Evolutionary conservation across 208 protist species (phyloP).

Genomic region (Trypanosoma vivax): DNA sequence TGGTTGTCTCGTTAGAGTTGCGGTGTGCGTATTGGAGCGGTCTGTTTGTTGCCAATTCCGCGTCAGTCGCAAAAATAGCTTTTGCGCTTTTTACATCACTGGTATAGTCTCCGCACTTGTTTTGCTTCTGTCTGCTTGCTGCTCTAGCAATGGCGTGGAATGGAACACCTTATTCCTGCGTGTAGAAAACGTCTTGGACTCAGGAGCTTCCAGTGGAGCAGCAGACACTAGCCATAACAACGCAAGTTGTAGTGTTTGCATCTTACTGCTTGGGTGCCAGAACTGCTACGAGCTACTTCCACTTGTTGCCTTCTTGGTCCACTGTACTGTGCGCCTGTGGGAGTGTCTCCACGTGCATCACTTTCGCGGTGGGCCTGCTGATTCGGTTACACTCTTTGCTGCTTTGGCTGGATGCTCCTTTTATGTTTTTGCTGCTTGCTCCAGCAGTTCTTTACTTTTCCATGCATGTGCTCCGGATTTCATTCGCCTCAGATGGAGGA

Average conservation of each 20-base stretch:
- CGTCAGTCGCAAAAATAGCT: constrained; percentile 29
- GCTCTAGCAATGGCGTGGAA: too few species aligned
- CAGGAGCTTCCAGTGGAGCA: too few species aligned
- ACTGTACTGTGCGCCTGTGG: constrained; percentile 53
- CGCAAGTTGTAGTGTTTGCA: too few species aligned
- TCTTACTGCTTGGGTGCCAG: too few species aligned
- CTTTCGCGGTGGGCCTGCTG: constrained; percentile 25
- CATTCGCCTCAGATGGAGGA: too few species aligned
- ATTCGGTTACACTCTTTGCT: constrained; percentile 68
- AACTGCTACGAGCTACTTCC: too few species aligned
- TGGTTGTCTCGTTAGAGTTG: not conserved
- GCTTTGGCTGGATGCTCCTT: constrained; percentile 61
- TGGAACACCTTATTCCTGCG: too few species aligned
- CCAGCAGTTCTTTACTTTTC: constrained; percentile 14
- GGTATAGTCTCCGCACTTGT: constrained; percentile 24
- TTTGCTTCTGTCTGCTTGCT: too few species aligned
- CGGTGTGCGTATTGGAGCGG: constrained; percentile 3
- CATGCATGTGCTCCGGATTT: too few species aligned
- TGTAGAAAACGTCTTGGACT: too few species aligned
- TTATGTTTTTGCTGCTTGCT: constrained; percentile 60
- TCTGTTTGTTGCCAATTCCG: constrained; percentile 20
- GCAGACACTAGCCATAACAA: too few species aligned
- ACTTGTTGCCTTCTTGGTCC: constrained; percentile 16
- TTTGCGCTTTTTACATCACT: constrained; percentile 47
- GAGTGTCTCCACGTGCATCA: constrained; percentile 58